phyloP scores from a whole-genome alignment of 768 basidiomycete species.

The Trametes gibbosa region DNA sequence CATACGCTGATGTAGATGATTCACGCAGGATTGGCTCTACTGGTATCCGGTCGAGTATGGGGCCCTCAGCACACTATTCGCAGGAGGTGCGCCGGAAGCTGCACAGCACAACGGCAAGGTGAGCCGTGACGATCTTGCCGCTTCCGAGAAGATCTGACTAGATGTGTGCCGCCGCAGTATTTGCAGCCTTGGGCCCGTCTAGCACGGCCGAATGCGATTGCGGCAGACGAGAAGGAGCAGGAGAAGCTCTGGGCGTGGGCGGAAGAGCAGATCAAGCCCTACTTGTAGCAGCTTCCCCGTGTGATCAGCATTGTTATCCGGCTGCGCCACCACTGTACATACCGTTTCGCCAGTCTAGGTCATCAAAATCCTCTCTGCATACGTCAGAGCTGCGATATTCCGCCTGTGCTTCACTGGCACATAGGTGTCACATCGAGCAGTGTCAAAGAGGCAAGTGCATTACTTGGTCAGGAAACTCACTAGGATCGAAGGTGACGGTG shows the following conservation, averaged over 20 bases:
- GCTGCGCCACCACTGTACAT: not conserved
- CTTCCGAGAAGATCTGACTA: no score
- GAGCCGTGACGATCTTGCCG: not conserved
- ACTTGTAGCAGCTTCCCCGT: not conserved
- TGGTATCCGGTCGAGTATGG: slow-evolving; percentile 33
- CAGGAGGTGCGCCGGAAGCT: slow-evolving; percentile 39
- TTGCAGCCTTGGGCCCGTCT: slow-evolving; percentile 30
- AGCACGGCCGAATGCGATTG: slow-evolving; percentile 12
- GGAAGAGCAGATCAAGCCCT: slow-evolving; percentile 28
- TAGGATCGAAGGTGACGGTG: not conserved
- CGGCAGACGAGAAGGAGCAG: slow-evolving; percentile 21
- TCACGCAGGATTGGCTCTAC: slow-evolving; percentile 17
- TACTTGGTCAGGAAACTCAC: not conserved
- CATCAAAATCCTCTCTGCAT: no score
- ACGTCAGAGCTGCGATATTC: not conserved
- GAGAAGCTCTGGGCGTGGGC: slow-evolving; percentile 32
- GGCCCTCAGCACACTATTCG: slow-evolving; percentile 45
- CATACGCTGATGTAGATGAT: not conserved
- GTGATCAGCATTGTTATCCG: no score
- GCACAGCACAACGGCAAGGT: slow-evolving; percentile 42
- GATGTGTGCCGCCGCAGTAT: no score
- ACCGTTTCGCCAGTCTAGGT: no score
- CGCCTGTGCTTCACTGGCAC: not conserved
- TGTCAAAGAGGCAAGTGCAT: not conserved
- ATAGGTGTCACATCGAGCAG: not conserved